phyloP scores from a whole-genome alignment of 2,329 filamentous ascomycete species.

The Aureobasidium sp. region DNA sequence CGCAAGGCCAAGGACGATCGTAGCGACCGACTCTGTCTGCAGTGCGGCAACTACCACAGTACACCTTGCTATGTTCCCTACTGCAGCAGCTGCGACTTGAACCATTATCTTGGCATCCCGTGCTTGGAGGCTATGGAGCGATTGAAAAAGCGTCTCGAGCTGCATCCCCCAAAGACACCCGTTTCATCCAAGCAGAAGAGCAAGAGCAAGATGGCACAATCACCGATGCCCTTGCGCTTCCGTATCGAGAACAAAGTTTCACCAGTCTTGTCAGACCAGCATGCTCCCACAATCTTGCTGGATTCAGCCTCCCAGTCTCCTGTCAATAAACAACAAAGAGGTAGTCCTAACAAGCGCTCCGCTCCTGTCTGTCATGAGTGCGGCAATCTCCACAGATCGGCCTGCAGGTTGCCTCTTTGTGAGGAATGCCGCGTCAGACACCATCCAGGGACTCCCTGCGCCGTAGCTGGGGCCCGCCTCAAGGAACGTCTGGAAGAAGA shows the following conservation, averaged over 20 bases:
- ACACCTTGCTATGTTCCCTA: not conserved
- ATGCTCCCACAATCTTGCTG: not conserved
- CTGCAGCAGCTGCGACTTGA: not conserved
- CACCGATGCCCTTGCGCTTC: not conserved
- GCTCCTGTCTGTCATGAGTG: not conserved
- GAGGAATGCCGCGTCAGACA: not conserved
- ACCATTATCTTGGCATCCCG: not conserved
- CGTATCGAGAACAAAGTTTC: not conserved
- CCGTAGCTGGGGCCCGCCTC: not conserved
- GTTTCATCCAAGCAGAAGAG: not conserved
- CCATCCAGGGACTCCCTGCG: not conserved
- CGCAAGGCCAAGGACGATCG: not conserved
- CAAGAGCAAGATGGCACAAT: not conserved
- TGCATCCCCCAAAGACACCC: not conserved
- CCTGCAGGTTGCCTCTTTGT: not conserved
- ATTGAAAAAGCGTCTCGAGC: not conserved
- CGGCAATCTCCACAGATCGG: not conserved
- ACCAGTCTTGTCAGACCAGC: not conserved
- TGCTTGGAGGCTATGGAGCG: not conserved
- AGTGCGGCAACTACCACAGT: slow-evolving; percentile 4
- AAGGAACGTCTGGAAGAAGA: not conserved
- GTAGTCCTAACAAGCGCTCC: not conserved
- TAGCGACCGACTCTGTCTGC: not conserved
- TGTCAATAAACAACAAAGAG: too few relatives aligned
- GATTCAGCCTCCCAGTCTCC: not conserved